Conservation (phyloP, 352 stramenopile genomes). For the Pythium dissimile region DNA sequence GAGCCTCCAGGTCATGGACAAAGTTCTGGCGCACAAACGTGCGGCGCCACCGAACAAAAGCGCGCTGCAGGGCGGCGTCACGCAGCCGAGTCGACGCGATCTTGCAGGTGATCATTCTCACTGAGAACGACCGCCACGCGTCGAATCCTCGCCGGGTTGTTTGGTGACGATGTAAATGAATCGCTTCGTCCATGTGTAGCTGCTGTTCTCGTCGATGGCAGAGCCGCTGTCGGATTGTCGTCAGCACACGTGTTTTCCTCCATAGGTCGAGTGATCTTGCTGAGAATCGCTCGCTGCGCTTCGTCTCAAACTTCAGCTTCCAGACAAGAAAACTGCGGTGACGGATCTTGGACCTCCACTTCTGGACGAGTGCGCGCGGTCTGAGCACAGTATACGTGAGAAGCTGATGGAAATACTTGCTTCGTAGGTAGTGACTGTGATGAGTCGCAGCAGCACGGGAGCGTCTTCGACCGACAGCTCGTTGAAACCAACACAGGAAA, state of each 20-base stretch:
- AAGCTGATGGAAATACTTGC: background rate
- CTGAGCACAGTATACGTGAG: background rate
- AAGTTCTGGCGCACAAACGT: conserved; percentile 2
- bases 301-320: no score
- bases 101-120: background rate
- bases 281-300: no score
- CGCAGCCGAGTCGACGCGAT: background rate
- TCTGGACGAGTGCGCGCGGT: background rate
- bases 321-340: no score
- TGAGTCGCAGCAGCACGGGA: background rate
- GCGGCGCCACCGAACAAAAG: background rate
- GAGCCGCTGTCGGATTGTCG: no score
- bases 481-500: background rate
- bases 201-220: no score
- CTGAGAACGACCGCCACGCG: conserved; percentile 1
- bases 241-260: no score
- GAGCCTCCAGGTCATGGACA: background rate
- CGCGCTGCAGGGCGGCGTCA: background rate
- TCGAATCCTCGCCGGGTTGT: no score
- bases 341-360: no score
- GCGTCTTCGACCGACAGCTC: background rate
- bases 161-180: background rate
- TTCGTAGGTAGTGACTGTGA: background rate
- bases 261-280: no score
- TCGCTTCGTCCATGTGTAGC: no score